A percentile compares a stretch with the other conserved stretches of the same genome.
Conservation (phyloP, 768 basidiomycete species). For the Kwoniella botswanensis region DNA sequence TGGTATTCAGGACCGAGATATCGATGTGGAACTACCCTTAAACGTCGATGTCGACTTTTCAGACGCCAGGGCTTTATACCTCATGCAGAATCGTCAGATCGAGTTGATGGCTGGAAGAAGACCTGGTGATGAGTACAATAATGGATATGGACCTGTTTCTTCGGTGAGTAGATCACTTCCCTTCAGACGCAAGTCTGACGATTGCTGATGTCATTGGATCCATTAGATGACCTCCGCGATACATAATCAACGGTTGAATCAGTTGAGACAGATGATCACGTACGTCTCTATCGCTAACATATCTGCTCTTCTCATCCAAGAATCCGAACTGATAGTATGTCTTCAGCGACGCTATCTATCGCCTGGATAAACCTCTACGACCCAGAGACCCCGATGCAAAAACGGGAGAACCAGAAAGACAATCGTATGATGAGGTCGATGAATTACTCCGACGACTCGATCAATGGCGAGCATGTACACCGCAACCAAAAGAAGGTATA, state of each 20-base stretch:
- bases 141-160: constrained; percentile 38
- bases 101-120: constrained; percentile 23
- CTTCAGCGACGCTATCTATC: constrained; percentile 37
- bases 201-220: not conserved
- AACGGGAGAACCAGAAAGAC: constrained; percentile 1
- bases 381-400: constrained; percentile 10
- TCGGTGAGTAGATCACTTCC: constrained; percentile 28
- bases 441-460: constrained; percentile 25
- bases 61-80: constrained; percentile 26
- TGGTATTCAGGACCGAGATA: constrained; percentile 45
- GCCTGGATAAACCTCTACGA: constrained; percentile 35
- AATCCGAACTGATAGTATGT: not conserved
- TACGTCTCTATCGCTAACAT: constrained; percentile 7
- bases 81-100: constrained; percentile 41
- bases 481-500: constrained; percentile 29
- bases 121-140: constrained; percentile 39
- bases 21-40: constrained; percentile 45
- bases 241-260: constrained; percentile 45
- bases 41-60: constrained; percentile 44
- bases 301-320: too few species aligned
- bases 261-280: constrained; percentile 45
- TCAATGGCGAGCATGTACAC: constrained; percentile 35
- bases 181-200: not conserved
- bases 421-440: constrained; percentile 34
- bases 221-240: constrained; percentile 48